Evolutionary conservation across 768 basidiomycete genomes (phyloP).

Genomic region (Rhizopogon sp.): DNA sequence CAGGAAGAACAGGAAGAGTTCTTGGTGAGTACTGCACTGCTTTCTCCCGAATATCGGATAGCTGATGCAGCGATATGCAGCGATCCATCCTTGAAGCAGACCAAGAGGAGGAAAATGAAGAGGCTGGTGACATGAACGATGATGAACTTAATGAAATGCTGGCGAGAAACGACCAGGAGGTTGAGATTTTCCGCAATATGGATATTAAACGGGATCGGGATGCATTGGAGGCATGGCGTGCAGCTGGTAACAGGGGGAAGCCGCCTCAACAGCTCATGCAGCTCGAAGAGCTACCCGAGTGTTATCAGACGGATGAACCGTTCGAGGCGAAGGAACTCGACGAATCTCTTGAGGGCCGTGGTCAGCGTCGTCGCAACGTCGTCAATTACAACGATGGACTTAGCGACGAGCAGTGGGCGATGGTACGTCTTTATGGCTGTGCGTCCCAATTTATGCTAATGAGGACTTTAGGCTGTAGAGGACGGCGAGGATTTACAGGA

Average conservation of each 20-base stretch:
- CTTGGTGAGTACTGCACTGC: conserved; percentile 49
- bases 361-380: conserved; percentile 75
- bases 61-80: conserved; percentile 32
- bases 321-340: conserved; percentile 62
- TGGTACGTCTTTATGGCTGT: conserved; percentile 40
- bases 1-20: conserved; percentile 97
- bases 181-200: conserved; percentile 71
- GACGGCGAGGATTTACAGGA: conserved; percentile 80
- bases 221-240: conserved; percentile 59
- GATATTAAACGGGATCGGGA: conserved; percentile 77
- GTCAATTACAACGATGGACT: conserved; percentile 94
- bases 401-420: conserved; percentile 90
- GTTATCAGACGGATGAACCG: conserved; percentile 82
- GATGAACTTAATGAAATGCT: conserved; percentile 94
- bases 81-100: conserved; percentile 88
- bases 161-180: conserved; percentile 79
- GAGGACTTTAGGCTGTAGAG: conserved; percentile 54
- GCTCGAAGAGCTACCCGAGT: conserved; percentile 86
- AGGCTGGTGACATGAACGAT: conserved; percentile 88
- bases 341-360: conserved; percentile 65
- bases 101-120: conserved; percentile 86
- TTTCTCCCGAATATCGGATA: not conserved
- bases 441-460: not conserved
- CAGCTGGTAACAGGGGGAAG: conserved; percentile 69
- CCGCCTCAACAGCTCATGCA: conserved; percentile 76